Conservation (phyloP, 192 early-diverging fungal species). For the Cetraspora pellucida region DNA sequence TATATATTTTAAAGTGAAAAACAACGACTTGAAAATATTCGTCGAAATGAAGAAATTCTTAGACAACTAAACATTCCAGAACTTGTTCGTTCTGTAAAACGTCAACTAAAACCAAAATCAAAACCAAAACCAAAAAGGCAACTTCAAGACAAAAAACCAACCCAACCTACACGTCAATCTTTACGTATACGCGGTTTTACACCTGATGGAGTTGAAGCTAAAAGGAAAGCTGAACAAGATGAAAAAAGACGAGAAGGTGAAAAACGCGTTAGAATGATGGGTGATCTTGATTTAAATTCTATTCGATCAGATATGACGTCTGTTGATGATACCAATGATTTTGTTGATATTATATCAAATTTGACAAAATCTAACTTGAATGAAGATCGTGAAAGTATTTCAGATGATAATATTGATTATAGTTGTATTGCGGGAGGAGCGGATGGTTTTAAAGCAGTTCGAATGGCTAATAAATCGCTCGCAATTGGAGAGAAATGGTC, state of each 20-base stretch:
- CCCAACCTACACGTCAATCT: slow-evolving; percentile 23
- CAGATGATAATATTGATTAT: slow-evolving; percentile 23
- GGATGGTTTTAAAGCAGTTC: slow-evolving; percentile 35
- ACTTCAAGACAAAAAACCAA: background rate
- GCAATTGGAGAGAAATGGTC: slow-evolving; percentile 39
- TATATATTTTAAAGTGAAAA: slow-evolving; percentile 37
- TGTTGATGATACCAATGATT: background rate
- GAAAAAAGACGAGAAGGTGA: background rate
- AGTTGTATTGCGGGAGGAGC: slow-evolving; percentile 31
- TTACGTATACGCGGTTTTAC: slow-evolving; percentile 1
- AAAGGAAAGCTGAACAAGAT: slow-evolving; percentile 2
- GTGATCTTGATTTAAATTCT: slow-evolving; percentile 1
- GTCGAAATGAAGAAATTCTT: slow-evolving; percentile 45
- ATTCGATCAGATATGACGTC: background rate
- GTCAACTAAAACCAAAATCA: background rate
- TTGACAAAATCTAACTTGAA: background rate
- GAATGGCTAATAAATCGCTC: background rate
- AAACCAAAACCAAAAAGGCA: slow-evolving; percentile 28
- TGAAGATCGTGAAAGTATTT: slow-evolving; percentile 9
- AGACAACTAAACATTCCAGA: slow-evolving; percentile 36
- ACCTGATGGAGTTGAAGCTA: slow-evolving; percentile 24
- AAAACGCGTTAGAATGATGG: background rate
- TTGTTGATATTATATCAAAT: background rate
- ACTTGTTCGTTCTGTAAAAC: background rate
- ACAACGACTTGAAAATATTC: slow-evolving; percentile 47